phyloP scores from a whole-genome alignment of 192 early-diverging fungal species.

The Entomortierella chlamydospora region DNA sequence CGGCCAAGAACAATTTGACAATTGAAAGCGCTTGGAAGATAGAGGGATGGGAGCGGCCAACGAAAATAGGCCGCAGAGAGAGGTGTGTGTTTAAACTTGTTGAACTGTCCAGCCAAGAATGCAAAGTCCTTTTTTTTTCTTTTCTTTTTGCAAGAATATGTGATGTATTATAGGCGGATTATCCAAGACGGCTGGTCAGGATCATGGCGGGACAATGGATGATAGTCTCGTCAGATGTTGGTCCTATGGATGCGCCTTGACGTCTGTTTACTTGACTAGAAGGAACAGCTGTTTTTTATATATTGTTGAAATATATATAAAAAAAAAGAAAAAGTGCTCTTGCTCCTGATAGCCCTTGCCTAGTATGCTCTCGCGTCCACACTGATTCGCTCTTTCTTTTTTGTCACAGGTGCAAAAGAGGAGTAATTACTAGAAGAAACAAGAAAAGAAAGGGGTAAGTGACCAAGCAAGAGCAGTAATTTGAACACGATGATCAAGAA shows the following conservation, averaged over 20 bases:
- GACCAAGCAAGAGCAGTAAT: too few relatives aligned
- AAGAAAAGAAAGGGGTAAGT: constrained; percentile 1
- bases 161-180: neutral
- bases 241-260: neutral
- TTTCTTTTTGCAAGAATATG: too few relatives aligned
- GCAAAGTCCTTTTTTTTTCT: neutral
- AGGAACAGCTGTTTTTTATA: neutral
- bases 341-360: neutral
- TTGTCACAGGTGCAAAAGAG: neutral
- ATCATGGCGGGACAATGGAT: constrained; percentile 26
- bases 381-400: neutral
- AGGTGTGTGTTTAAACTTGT: neutral
- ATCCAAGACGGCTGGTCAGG: constrained; percentile 20
- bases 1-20: too few relatives aligned
- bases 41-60: neutral
- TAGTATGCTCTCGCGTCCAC: neutral
- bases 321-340: neutral
- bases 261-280: neutral
- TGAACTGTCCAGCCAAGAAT: neutral
- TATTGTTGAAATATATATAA: constrained; percentile 1
- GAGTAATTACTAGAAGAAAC: neutral
- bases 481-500: too few relatives aligned
- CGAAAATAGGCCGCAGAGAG: neutral
- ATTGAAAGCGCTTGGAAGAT: neutral
- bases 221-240: neutral